Percentiles rank a stretch among this genome's conserved stretches.
These are phyloP conservation scores for Metrosideros polymorpha DNA, from an alignment of 441 rosid species.

Conservation along the genomic window DNA sequence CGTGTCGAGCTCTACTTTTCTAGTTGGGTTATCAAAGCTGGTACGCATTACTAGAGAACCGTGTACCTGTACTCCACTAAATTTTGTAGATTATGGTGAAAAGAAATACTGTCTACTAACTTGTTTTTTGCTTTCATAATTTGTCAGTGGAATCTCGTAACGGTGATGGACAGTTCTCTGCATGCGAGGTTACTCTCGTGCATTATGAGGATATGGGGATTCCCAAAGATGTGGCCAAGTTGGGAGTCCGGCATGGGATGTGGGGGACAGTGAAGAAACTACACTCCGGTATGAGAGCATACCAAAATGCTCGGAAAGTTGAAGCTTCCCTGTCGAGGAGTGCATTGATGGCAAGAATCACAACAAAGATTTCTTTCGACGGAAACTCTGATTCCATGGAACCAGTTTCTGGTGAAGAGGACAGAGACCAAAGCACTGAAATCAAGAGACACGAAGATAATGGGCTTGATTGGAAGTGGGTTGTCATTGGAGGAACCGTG, in stretches of 20 bases:
- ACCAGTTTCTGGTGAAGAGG: slow-evolving; percentile 29
- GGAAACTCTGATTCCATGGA: slow-evolving; percentile 31
- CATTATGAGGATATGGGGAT: slow-evolving; percentile 96
- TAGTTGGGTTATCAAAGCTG: slow-evolving; percentile 84
- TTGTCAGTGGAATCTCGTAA: slow-evolving; percentile 72
- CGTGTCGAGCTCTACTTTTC: slow-evolving; percentile 91
- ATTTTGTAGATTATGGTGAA: neutral
- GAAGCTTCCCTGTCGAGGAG: slow-evolving; percentile 55
- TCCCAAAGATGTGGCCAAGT: slow-evolving; percentile 94
- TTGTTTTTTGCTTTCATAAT: neutral
- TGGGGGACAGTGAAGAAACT: slow-evolving; percentile 91
- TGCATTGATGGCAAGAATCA: slow-evolving; percentile 58
- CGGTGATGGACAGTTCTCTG: slow-evolving; percentile 70
- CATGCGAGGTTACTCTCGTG: slow-evolving; percentile 78
- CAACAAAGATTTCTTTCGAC: slow-evolving; percentile 46
- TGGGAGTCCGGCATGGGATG: slow-evolving; percentile 94
- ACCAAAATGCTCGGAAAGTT: slow-evolving; percentile 58
- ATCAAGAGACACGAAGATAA: slow-evolving; percentile 27
- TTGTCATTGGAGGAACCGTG: slow-evolving; percentile 70
- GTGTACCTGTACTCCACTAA: neutral
- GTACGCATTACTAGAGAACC: slow-evolving; percentile 22
- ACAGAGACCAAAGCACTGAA: slow-evolving; percentile 12
- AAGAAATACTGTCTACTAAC: neutral
- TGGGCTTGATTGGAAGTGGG: slow-evolving; percentile 87
- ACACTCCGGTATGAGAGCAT: slow-evolving; percentile 71